phyloP scores from a whole-genome alignment of 164 flowering plant species.

The Macadamia integrifolia region DNA sequence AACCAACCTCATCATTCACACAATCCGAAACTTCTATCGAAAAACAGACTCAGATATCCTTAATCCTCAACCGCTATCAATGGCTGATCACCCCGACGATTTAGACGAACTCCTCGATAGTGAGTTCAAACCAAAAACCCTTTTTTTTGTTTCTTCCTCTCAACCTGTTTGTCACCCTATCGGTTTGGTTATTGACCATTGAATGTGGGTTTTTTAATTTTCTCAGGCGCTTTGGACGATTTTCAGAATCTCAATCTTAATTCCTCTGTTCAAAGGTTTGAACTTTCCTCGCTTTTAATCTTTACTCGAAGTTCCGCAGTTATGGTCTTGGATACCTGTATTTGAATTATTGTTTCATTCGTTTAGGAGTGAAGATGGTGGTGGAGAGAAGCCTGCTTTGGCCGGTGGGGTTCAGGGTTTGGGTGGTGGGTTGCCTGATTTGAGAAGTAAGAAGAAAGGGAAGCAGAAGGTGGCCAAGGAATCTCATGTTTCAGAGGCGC shows the following conservation, averaged over 20 bases:
- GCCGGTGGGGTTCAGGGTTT: constrained; percentile 64
- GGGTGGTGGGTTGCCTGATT: constrained; percentile 82
- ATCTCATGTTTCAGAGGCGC: constrained; percentile 68
- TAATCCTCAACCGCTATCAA: constrained; percentile 8
- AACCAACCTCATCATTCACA: no score
- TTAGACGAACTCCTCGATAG: constrained; percentile 87
- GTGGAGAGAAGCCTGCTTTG: constrained; percentile 23
- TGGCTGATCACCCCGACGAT: constrained; percentile 66
- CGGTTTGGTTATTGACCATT: neutral
- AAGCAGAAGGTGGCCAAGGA: constrained; percentile 64
- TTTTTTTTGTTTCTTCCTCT: neutral
- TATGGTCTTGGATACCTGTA: neutral
- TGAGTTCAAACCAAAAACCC: constrained; percentile 22
- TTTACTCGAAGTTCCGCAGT: neutral
- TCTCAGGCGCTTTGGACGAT: constrained; percentile 87
- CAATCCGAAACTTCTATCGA: no score
- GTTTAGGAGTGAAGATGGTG: constrained; percentile 34
- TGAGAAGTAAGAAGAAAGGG: constrained; percentile 71
- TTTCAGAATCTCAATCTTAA: constrained; percentile 61
- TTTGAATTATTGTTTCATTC: constrained; percentile 4
- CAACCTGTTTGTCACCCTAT: neutral
- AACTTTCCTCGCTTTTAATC: neutral
- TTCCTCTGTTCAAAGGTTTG: constrained; percentile 40
- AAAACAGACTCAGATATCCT: neutral
- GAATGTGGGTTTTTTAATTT: neutral